Conservation (phyloP, 306 rosid genomes). For the Hippophae tibetana region DNA sequence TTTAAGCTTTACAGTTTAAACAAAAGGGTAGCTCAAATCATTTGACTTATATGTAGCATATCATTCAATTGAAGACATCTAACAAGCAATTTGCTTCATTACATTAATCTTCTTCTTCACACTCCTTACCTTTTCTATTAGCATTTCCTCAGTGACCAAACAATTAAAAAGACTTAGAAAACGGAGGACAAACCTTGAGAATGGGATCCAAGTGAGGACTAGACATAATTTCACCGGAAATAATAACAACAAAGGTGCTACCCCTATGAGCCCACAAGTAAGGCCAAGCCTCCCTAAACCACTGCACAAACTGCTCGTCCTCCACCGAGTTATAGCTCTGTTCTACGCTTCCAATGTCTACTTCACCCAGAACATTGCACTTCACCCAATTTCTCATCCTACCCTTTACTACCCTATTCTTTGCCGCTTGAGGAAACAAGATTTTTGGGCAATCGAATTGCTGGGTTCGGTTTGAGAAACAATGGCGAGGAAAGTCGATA, state of each 20-base stretch:
- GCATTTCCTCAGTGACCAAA: conserved; percentile 11
- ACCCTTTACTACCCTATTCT: conserved; percentile 3
- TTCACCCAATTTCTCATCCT: conserved; percentile 7
- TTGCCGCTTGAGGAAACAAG: conserved; percentile 5
- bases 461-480: conserved; percentile 8
- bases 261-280: conserved; percentile 84
- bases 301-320: conserved; percentile 78
- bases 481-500: conserved; percentile 6
- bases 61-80: background rate
- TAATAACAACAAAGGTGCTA: conserved; percentile 62
- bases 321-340: conserved; percentile 42
- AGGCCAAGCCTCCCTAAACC: conserved; percentile 95
- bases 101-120: background rate
- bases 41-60: background rate
- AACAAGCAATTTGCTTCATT: background rate
- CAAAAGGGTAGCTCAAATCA: background rate
- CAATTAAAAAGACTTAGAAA: conserved; percentile 1
- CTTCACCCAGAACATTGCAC: conserved; percentile 22
- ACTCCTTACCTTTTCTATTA: background rate
- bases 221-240: conserved; percentile 77
- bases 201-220: conserved; percentile 59
- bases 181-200: conserved; percentile 57
- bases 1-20: background rate
- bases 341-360: conserved; percentile 23
- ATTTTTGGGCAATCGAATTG: conserved; percentile 1